These are phyloP conservation scores for Fulvia fulva DNA, from an alignment of 2,329 filamentous ascomycete genomes.

Conservation along the genomic window DNA sequence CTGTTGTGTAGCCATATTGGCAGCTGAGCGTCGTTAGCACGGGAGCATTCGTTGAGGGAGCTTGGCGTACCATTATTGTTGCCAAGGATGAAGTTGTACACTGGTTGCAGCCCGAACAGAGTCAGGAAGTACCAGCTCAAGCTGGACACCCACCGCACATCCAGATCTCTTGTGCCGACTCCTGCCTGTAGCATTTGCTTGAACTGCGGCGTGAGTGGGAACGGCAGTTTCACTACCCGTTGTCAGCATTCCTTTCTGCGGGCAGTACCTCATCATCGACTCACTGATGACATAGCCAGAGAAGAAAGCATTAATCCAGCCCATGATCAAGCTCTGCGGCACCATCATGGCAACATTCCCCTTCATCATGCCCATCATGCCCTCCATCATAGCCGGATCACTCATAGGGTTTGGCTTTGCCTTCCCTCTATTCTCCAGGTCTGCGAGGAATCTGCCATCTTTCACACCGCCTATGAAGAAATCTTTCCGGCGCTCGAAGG, in stretches of 20 bases:
- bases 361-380: conserved; percentile 99
- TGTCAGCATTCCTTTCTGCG: conserved; percentile 26
- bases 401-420: conserved; percentile 90
- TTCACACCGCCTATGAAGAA: conserved; percentile 78
- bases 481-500: conserved; percentile 77
- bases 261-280: conserved; percentile 26
- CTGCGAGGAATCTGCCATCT: conserved; percentile 81
- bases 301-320: conserved; percentile 99
- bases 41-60: not conserved
- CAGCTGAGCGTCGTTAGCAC: conserved; percentile 54
- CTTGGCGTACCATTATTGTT: conserved; percentile 80
- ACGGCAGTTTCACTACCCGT: conserved; percentile 80
- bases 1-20: conserved; percentile 84
- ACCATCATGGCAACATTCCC: conserved; percentile 99
- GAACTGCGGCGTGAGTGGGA: conserved; percentile 96
- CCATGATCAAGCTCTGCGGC: conserved; percentile 97
- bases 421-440: conserved; percentile 80
- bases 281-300: conserved; percentile 94
- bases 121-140: conserved; percentile 99
- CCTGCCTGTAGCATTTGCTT: conserved; percentile 99
- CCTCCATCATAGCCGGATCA: conserved; percentile 95
- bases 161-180: conserved; percentile 91
- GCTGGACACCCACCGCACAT: conserved; percentile 97
- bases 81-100: conserved; percentile 94
- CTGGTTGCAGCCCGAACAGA: conserved; percentile 90